These are phyloP conservation scores for Mycena galericulata DNA, from an alignment of 768 basidiomycete species.

Conservation along the genomic window DNA sequence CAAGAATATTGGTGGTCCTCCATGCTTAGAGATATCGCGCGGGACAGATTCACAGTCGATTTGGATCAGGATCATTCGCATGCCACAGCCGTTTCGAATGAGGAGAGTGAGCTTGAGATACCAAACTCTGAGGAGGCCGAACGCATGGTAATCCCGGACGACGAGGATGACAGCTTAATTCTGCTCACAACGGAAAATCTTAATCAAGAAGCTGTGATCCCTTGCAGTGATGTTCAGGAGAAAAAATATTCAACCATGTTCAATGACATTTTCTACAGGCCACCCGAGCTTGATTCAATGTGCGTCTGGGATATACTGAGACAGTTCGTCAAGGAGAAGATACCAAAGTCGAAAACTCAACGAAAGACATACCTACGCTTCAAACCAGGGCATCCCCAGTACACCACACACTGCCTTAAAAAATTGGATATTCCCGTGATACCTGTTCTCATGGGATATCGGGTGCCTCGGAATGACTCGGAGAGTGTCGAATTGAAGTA, in stretches of 20 bases:
- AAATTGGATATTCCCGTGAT: no score
- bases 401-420: no score
- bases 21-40: conserved; percentile 21
- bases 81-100: not conserved
- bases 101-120: not conserved
- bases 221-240: not conserved
- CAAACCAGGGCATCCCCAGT: conserved; percentile 24
- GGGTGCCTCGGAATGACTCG: no score
- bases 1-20: conserved; percentile 23
- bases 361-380: conserved; percentile 21
- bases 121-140: not conserved
- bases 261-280: conserved; percentile 28
- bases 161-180: conserved; percentile 1
- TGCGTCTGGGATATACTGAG: conserved; percentile 24
- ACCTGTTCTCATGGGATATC: no score
- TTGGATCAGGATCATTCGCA: not conserved
- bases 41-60: conserved; percentile 34
- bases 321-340: conserved; percentile 4
- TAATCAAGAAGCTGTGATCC: not conserved
- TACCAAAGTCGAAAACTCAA: conserved; percentile 15
- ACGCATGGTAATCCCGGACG: not conserved
- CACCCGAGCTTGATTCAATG: conserved; percentile 7
- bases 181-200: conserved; percentile 5
- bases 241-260: conserved; percentile 17
- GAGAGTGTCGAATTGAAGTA: conserved; percentile 21